Evolutionary conservation across 345 rosid species (phyloP).

Genomic region (Salix brachista): DNA sequence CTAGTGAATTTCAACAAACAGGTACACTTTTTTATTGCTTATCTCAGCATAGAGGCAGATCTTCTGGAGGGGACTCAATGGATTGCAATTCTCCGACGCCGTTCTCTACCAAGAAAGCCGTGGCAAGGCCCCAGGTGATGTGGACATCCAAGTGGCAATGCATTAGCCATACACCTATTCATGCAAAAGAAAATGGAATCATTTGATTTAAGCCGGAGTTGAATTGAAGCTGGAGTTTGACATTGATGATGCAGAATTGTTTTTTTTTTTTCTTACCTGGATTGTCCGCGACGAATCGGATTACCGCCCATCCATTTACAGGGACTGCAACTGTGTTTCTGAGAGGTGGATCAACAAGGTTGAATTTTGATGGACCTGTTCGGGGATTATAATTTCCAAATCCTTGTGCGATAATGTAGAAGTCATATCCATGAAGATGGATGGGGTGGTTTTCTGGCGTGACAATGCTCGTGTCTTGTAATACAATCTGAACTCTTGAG

Average conservation of each 20-base stretch:
- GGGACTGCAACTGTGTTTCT: slow-evolving; percentile 37
- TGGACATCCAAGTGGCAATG: slow-evolving; percentile 36
- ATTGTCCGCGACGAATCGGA: slow-evolving; percentile 40
- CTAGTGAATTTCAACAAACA: neutral
- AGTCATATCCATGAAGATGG: slow-evolving; percentile 47
- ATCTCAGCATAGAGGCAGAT: slow-evolving; percentile 27
- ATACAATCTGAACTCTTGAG: slow-evolving; percentile 29
- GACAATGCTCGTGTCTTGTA: slow-evolving; percentile 41
- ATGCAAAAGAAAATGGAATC: neutral
- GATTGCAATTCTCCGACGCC: slow-evolving; percentile 25
- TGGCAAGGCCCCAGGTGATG: slow-evolving; percentile 29
- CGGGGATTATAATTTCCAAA: slow-evolving; percentile 37
- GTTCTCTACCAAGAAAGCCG: slow-evolving; percentile 29
- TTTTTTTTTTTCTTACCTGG: slow-evolving; percentile 29
- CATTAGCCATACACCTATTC: slow-evolving; percentile 32
- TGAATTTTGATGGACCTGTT: slow-evolving; percentile 30
- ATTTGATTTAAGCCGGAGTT: neutral
- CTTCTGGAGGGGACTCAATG: slow-evolving; percentile 27
- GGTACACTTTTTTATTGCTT: neutral
- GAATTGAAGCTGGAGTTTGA: neutral
- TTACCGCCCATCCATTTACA: slow-evolving; percentile 40
- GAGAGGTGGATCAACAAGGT: slow-evolving; percentile 38
- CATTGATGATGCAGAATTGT: neutral
- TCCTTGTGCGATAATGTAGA: slow-evolving; percentile 43
- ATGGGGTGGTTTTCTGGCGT: slow-evolving; percentile 41